phyloP scores from a whole-genome alignment of 371 early-diverging fungal genomes.

The Mortierella sp. region DNA sequence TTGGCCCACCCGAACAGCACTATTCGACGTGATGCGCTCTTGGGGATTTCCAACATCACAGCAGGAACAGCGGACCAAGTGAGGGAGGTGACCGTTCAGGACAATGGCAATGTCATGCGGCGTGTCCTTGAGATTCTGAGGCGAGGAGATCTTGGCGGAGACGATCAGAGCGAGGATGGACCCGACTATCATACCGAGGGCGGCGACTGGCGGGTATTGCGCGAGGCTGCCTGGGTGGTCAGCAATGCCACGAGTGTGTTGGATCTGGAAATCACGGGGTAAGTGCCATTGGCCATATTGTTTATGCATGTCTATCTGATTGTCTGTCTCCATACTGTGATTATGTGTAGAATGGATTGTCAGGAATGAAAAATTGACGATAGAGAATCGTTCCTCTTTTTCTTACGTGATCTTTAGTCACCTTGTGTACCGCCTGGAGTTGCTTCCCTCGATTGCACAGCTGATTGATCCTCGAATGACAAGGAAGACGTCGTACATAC shows the following conservation, averaged over 20 bases:
- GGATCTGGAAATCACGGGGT: constrained; percentile 54
- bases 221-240: constrained; percentile 67
- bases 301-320: neutral
- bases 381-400: neutral
- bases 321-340: neutral
- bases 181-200: constrained; percentile 44
- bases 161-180: constrained; percentile 41
- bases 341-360: neutral
- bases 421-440: constrained; percentile 40
- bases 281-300: neutral
- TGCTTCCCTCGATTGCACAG: constrained; percentile 49
- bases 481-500: constrained; percentile 34
- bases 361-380: neutral
- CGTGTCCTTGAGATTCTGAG: constrained; percentile 52
- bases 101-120: constrained; percentile 58
- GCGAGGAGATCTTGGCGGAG: constrained; percentile 48
- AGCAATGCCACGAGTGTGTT: constrained; percentile 66
- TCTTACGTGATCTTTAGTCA: constrained; percentile 20
- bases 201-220: constrained; percentile 68
- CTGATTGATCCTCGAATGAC: constrained; percentile 41
- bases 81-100: constrained; percentile 55
- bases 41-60: constrained; percentile 67
- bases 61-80: constrained; percentile 64
- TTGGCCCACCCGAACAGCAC: constrained; percentile 50
- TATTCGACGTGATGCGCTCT: constrained; percentile 64